phyloP scores from a whole-genome alignment of 257 asterid species.

The Fraxinus anomala region DNA sequence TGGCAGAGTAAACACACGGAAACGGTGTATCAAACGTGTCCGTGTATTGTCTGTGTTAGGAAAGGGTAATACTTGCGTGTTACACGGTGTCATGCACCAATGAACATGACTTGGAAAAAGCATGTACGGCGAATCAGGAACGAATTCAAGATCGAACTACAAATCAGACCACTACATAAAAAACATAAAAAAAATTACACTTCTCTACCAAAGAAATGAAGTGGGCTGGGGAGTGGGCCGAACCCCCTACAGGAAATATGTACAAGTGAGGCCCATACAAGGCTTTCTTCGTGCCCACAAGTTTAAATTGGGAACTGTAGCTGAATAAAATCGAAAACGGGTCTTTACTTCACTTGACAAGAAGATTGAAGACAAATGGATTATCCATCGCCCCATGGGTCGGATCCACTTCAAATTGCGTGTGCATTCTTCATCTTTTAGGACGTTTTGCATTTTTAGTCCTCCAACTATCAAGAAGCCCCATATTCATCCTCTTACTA shows the following conservation, averaged over 20 bases:
- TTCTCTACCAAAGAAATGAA: too few species aligned
- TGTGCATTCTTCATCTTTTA: not conserved
- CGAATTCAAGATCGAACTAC: too few species aligned
- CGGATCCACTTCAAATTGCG: not conserved
- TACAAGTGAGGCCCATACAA: slow-evolving; percentile 30
- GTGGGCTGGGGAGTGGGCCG: too few species aligned
- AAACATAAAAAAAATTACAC: too few species aligned
- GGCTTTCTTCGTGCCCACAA: slow-evolving; percentile 24
- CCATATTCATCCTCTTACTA: too few species aligned
- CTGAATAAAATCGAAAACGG: too few species aligned
- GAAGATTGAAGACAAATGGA: not conserved
- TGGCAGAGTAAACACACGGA: not conserved
- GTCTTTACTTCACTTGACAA: too few species aligned
- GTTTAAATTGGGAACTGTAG: not conserved
- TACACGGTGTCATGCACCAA: not conserved
- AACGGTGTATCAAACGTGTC: slow-evolving; percentile 1
- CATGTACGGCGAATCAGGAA: slow-evolving; percentile 4
- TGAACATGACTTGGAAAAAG: not conserved
- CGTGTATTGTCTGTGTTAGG: not conserved
- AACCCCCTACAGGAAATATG: too few species aligned
- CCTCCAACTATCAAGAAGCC: too few species aligned
- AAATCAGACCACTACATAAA: too few species aligned
- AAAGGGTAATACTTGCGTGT: not conserved
- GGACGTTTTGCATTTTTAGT: too few species aligned
- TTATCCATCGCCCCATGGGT: not conserved